phyloP scores from a whole-genome alignment of 441 rosid species.

The Aquilaria agallochum region DNA sequence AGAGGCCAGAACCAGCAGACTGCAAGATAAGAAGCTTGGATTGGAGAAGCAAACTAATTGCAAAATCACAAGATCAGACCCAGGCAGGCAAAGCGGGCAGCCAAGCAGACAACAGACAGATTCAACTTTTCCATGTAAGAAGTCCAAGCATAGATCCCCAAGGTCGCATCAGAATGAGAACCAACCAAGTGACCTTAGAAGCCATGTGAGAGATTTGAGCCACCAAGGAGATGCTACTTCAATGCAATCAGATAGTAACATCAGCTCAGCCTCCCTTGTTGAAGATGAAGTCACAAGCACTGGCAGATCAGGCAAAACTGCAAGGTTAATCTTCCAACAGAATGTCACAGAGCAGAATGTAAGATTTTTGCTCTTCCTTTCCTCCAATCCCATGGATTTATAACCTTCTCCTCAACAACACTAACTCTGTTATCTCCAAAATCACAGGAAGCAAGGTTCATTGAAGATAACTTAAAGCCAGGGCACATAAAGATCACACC shows the following conservation, averaged over 20 bases:
- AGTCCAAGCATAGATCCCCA: slow-evolving; percentile 30
- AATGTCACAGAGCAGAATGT: slow-evolving; percentile 41
- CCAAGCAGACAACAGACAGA: slow-evolving; percentile 41
- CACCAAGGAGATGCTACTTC: slow-evolving; percentile 40
- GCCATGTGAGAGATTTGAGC: slow-evolving; percentile 42
- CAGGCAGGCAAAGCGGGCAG: slow-evolving; percentile 39
- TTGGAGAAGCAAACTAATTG: slow-evolving; percentile 44
- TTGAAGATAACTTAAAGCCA: slow-evolving; percentile 24
- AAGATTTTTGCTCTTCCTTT: slow-evolving; percentile 18
- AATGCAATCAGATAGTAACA: slow-evolving; percentile 52
- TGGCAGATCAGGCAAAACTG: slow-evolving; percentile 35
- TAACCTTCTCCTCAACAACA: too few species aligned
- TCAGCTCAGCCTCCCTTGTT: slow-evolving; percentile 44
- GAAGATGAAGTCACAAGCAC: slow-evolving; percentile 70
- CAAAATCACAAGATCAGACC: slow-evolving; percentile 39
- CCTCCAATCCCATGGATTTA: slow-evolving; percentile 10
- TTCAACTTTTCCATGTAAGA: slow-evolving; percentile 42
- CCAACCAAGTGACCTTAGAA: slow-evolving; percentile 46
- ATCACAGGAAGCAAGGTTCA: slow-evolving; percentile 34
- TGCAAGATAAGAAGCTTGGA: slow-evolving; percentile 47
- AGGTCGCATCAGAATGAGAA: slow-evolving; percentile 37
- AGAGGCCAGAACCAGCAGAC: slow-evolving; percentile 43
- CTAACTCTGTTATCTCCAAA: slow-evolving; percentile 36
- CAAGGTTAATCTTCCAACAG: slow-evolving; percentile 27
- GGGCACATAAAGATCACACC: slow-evolving; percentile 39